phyloP scores from a whole-genome alignment of 2,329 filamentous ascomycete species.

The Ophioceras dolichostomum region DNA sequence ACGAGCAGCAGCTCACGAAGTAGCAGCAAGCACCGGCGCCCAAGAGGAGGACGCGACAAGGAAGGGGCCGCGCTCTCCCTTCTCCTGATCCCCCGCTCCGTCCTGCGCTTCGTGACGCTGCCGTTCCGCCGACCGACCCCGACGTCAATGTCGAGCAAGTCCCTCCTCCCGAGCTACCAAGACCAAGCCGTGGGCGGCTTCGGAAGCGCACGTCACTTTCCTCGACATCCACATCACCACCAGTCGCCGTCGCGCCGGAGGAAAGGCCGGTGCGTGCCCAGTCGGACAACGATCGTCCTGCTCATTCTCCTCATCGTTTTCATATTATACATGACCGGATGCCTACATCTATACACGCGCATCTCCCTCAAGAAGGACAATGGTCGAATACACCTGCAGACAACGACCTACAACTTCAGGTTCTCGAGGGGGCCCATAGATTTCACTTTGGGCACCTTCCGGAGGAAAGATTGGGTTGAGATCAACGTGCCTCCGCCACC shows the following conservation, averaged over 20 bases:
- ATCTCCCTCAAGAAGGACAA: constrained; percentile 3
- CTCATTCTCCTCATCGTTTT: neutral
- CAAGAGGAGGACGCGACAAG: neutral
- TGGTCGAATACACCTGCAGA: constrained; percentile 1
- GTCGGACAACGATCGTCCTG: neutral
- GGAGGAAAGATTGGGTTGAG: constrained; percentile 1
- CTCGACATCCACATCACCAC: too few species aligned
- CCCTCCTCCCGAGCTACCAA: constrained; percentile 3
- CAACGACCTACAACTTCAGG: constrained; percentile 2
- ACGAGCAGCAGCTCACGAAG: neutral
- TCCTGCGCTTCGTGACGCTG: neutral
- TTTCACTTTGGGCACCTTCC: constrained; percentile 1
- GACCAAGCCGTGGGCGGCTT: neutral
- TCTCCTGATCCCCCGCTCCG: neutral
- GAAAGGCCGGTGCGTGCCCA: neutral
- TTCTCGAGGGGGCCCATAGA: constrained; percentile 2
- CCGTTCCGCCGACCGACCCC: neutral
- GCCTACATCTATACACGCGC: constrained; percentile 3
- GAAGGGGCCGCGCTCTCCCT: neutral
- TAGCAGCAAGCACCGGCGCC: too few species aligned
- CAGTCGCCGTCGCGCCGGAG: constrained; percentile 1
- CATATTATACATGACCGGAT: constrained; percentile 1
- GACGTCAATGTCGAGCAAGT: constrained; percentile 1
- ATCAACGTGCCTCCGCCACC: neutral
- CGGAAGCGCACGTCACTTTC: too few species aligned